These are phyloP conservation scores for Colletotrichum chrysophilum DNA, from an alignment of 2,329 filamentous ascomycete genomes.

Conservation along the genomic window DNA sequence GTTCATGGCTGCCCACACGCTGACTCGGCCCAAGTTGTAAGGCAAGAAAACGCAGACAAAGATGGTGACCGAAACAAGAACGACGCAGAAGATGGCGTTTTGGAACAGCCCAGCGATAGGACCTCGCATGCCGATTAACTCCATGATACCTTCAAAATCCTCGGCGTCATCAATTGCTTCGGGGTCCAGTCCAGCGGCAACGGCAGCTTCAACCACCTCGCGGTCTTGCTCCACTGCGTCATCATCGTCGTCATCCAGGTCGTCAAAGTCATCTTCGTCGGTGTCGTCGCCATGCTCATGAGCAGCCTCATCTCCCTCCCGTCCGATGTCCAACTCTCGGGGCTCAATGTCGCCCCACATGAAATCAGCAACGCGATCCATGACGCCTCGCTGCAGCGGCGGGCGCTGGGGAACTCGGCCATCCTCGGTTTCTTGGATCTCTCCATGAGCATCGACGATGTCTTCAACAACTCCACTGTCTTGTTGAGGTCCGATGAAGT, in stretches of 20 bases:
- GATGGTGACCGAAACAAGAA: slow-evolving; percentile 87
- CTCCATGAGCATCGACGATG: not conserved
- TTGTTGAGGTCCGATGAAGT: not conserved
- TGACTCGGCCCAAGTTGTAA: slow-evolving; percentile 88
- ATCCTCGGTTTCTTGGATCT: slow-evolving; percentile 3
- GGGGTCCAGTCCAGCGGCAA: slow-evolving; percentile 72
- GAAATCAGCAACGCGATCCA: slow-evolving; percentile 58
- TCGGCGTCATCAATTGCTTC: slow-evolving; percentile 85
- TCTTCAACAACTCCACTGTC: not conserved
- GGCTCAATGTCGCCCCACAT: slow-evolving; percentile 65
- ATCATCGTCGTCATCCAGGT: slow-evolving; percentile 30
- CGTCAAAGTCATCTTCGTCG: slow-evolving; percentile 35
- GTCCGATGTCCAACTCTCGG: slow-evolving; percentile 29
- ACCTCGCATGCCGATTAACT: slow-evolving; percentile 95
- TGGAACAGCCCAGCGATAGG: slow-evolving; percentile 89
- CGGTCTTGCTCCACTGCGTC: slow-evolving; percentile 50
- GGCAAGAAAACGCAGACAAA: slow-evolving; percentile 87
- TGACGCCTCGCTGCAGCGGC: slow-evolving; percentile 37
- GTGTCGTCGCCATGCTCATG: slow-evolving; percentile 57
- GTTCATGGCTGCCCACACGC: slow-evolving; percentile 79
- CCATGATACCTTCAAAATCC: slow-evolving; percentile 94
- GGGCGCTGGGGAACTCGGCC: slow-evolving; percentile 13
- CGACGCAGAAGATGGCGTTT: slow-evolving; percentile 92
- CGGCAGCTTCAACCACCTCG: slow-evolving; percentile 68
- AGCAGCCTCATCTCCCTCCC: slow-evolving; percentile 47